phyloP scores from a whole-genome alignment of 805 yeast species.

The Ascoidea rubescens region DNA sequence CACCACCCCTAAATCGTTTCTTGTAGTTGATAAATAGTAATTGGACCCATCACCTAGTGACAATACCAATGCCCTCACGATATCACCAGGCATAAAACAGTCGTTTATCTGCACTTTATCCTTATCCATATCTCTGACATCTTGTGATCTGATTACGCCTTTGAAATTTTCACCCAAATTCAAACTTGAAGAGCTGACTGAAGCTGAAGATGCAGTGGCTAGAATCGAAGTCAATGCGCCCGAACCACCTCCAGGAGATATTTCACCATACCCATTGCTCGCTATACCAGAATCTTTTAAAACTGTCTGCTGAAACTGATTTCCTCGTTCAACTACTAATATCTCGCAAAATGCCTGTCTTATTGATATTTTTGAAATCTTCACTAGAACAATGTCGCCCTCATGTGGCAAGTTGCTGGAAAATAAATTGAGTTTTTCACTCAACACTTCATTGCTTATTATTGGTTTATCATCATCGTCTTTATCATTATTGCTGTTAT shows the following conservation, averaged over 20 bases:
- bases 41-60: constrained; percentile 91
- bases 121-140: constrained; percentile 80
- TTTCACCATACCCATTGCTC: constrained; percentile 29
- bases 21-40: constrained; percentile 79
- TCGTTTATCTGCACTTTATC: constrained; percentile 73
- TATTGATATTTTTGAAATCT: constrained; percentile 50
- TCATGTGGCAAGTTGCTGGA: constrained; percentile 53
- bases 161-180: constrained; percentile 83
- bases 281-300: constrained; percentile 57
- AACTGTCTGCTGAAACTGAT: constrained; percentile 23
- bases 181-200: constrained; percentile 26
- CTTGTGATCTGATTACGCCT: constrained; percentile 77
- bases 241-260: constrained; percentile 40
- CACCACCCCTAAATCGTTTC: constrained; percentile 86
- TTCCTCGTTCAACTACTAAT: constrained; percentile 48
- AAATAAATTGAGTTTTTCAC: background rate
- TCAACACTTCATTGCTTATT: background rate
- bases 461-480: constrained; percentile 1
- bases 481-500: background rate
- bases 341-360: constrained; percentile 75
- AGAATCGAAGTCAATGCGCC: constrained; percentile 23
- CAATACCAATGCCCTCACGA: constrained; percentile 66
- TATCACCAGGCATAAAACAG: constrained; percentile 83
- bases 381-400: constrained; percentile 68
- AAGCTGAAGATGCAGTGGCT: constrained; percentile 26